A percentile compares a stretch with the other conserved stretches of the same genome.
Conservation (phyloP, 1,284 basidiomycete species). For the Lignosus rhinocerotis region DNA sequence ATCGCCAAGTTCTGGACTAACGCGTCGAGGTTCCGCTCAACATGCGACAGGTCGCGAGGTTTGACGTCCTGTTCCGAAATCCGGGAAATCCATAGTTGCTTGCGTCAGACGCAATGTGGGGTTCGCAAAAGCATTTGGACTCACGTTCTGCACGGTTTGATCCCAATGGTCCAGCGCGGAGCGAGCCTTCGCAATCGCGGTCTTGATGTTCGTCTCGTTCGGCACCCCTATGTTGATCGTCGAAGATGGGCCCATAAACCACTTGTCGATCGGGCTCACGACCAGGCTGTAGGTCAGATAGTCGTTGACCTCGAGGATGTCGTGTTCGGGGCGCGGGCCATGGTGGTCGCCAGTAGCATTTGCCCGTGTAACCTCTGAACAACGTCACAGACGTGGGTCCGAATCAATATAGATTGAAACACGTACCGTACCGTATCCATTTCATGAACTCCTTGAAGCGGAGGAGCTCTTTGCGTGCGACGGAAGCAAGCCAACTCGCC, state of each 20-base stretch:
- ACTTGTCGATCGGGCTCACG: constrained; percentile 69
- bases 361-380: constrained; percentile 31
- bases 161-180: constrained; percentile 18
- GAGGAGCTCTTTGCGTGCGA: constrained; percentile 63
- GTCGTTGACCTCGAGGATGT: constrained; percentile 77
- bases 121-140: background rate
- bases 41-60: constrained; percentile 50
- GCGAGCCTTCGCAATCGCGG: constrained; percentile 12
- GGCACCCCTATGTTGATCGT: constrained; percentile 54
- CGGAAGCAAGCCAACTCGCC: constrained; percentile 65
- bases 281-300: constrained; percentile 73
- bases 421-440: constrained; percentile 75
- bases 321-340: constrained; percentile 57
- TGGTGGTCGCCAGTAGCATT: constrained; percentile 41
- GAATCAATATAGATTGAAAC: background rate
- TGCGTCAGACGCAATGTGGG: background rate
- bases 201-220: constrained; percentile 16
- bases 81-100: background rate
- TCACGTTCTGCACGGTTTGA: constrained; percentile 20
- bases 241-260: constrained; percentile 71
- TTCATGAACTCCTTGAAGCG: constrained; percentile 76
- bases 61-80: constrained; percentile 42
- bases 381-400: background rate
- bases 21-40: constrained; percentile 71
- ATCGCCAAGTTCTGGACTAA: constrained; percentile 62